phyloP scores from a whole-genome alignment of 176 grass and related monocot genomes.

The Tuctoria greenei region DNA sequence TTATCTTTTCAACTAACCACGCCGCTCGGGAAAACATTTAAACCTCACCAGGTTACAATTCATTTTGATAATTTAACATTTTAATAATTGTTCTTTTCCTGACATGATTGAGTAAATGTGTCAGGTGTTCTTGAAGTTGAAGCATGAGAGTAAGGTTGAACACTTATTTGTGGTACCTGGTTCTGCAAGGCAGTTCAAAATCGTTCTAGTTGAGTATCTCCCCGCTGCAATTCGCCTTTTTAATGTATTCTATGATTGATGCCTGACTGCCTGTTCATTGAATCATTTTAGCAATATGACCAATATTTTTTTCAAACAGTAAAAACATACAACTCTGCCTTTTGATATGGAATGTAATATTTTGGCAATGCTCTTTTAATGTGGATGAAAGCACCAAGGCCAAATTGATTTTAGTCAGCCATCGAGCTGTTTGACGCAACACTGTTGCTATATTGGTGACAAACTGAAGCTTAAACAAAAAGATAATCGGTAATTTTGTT shows the following conservation, averaged over 20 bases:
- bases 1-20: slow-evolving; percentile 80
- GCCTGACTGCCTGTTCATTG: background rate
- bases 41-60: slow-evolving; percentile 80
- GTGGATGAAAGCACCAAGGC: background rate
- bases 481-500: background rate
- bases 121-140: slow-evolving; percentile 84
- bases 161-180: slow-evolving; percentile 79
- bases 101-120: slow-evolving; percentile 34
- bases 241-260: background rate
- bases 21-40: slow-evolving; percentile 72
- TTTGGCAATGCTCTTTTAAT: background rate
- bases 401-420: background rate
- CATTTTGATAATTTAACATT: slow-evolving; percentile 18
- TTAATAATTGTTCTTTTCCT: slow-evolving; percentile 6
- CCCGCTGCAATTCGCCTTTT: background rate
- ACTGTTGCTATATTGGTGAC: background rate
- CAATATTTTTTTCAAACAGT: slow-evolving; percentile 1
- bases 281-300: background rate
- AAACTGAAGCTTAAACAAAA: background rate
- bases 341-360: background rate
- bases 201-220: slow-evolving; percentile 66
- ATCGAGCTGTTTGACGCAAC: background rate
- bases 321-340: background rate
- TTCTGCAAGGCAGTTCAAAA: slow-evolving; percentile 79
- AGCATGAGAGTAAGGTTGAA: slow-evolving; percentile 92